These are phyloP conservation scores for Gossypium mustelinum DNA, from an alignment of 345 rosid species.

Conservation along the genomic window DNA sequence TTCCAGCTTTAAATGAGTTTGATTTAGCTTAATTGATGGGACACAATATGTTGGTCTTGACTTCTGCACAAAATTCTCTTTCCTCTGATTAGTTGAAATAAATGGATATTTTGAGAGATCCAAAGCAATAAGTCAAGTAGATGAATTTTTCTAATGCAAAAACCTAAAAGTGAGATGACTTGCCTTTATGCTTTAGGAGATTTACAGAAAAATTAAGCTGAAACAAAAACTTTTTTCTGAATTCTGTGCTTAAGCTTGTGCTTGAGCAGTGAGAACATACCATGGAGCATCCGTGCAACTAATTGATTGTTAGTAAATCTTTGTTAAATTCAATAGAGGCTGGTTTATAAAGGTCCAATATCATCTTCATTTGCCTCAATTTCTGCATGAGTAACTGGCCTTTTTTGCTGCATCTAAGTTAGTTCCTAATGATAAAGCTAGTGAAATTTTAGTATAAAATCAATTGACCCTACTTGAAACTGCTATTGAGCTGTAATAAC, in stretches of 20 bases:
- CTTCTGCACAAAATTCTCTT: no score
- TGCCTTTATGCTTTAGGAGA: background rate
- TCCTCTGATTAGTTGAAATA: no score
- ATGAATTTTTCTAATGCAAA: background rate
- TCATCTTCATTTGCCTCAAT: background rate
- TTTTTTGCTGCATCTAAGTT: background rate
- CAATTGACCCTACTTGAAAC: background rate
- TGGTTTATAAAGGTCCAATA: background rate
- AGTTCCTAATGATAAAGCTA: background rate
- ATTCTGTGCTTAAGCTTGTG: background rate
- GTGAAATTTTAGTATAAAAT: background rate
- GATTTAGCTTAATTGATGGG: background rate
- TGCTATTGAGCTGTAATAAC: background rate
- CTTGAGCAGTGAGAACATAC: slow-evolving; percentile 1
- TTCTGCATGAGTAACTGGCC: background rate
- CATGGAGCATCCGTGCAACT: background rate
- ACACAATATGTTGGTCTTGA: no score
- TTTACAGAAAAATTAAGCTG: background rate
- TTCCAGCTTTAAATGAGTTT: background rate
- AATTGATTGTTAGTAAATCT: background rate
- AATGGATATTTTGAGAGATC: background rate
- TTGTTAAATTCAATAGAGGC: background rate
- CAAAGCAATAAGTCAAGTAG: background rate
- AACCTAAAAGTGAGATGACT: background rate
- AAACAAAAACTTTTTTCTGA: background rate